Base-by-base conservation (phyloP, 441 rosid genomes). In the Bruguiera hainesii region DNA sequence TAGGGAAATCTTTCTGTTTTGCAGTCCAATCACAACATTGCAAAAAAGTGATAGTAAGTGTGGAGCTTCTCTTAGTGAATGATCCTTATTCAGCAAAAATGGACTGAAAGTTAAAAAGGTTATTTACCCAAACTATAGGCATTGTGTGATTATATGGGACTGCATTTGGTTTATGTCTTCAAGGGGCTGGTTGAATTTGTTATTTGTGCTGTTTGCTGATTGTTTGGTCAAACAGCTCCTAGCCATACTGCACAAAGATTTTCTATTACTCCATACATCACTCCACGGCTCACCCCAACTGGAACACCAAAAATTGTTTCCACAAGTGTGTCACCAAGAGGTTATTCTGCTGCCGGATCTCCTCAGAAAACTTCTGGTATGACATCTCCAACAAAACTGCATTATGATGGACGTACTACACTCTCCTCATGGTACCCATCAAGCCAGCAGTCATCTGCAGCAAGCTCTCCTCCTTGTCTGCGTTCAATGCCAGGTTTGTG, bases 381-480 rank as follows among this genome's bases (percentile, higher is more conserved):
- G 28, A 74, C 87, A 49, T 89, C 97, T 61, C 98, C 97, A 4
- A 74, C 84, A 73, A 84, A 78, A 65, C 21, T 80, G 16, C 87
- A 77, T 21, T 81, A 85, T 66, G 93, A 81, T 52, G 83, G 85
- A 39, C 83, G 79, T 28, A 66, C 78, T 73, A 13, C 81, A 25
- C 51, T 83, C 51, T 71, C 89, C 61, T 78, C 94, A 73, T 89
- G 93, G 85, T 91, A 86, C 56, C 70, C 91, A 60, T 88, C 96
- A 65, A 94, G 97, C 82, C 96, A 89, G 67, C 92, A 82, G 77
- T 86, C 97, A 61, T 93, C 96, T 65, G 86, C 96, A 21, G 79
- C 93, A 69, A 89, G 83, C 82, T 91, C 98, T 61, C 96, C 96
- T 62, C 92, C 96, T 53, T 82, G 86, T 53, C 79, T 81, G 6